Evolutionary conservation across 31 red algal species (phyloP).

Genomic region (Bonnemaisonia californica): DNA sequence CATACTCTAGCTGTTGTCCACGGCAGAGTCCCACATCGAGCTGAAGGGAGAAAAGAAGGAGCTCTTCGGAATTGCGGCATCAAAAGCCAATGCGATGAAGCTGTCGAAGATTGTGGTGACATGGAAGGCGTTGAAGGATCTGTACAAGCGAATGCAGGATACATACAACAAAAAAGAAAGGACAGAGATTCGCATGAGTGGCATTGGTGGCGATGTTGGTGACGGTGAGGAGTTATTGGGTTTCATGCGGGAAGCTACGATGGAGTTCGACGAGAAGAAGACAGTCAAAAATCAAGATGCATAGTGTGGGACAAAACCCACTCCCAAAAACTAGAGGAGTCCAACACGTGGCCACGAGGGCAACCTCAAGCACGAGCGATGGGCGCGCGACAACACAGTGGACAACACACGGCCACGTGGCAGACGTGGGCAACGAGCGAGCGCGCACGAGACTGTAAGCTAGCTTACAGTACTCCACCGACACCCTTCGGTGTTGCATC

Average conservation of each 20-base stretch:
- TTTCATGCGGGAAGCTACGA: not conserved
- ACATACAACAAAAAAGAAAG: not conserved
- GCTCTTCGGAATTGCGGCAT: not conserved
- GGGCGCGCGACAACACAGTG: too few relatives aligned
- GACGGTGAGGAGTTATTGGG: conserved; percentile 5
- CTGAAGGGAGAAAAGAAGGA: conserved; percentile 17
- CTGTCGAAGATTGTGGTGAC: not conserved
- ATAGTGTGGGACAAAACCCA: too few relatives aligned
- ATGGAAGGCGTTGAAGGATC: too few relatives aligned
- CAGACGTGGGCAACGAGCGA: too few relatives aligned
- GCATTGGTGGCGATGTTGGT: conserved; percentile 7
- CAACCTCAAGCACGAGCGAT: too few relatives aligned
- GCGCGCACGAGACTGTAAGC: too few relatives aligned
- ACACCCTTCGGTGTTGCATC: too few relatives aligned
- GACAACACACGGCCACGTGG: too few relatives aligned
- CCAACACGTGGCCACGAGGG: too few relatives aligned
- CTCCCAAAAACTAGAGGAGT: too few relatives aligned
- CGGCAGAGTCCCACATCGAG: conserved; percentile 8
- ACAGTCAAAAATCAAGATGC: too few relatives aligned
- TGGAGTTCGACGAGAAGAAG: not conserved
- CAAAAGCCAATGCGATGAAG: conserved; percentile 6
- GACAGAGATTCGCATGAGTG: conserved; percentile 9
- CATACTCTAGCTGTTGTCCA: not conserved
- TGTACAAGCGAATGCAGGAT: not conserved
- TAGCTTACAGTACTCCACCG: too few relatives aligned